Evolutionary conservation across 257 asterid genomes (phyloP).

Genomic region (Lantana camara): DNA sequence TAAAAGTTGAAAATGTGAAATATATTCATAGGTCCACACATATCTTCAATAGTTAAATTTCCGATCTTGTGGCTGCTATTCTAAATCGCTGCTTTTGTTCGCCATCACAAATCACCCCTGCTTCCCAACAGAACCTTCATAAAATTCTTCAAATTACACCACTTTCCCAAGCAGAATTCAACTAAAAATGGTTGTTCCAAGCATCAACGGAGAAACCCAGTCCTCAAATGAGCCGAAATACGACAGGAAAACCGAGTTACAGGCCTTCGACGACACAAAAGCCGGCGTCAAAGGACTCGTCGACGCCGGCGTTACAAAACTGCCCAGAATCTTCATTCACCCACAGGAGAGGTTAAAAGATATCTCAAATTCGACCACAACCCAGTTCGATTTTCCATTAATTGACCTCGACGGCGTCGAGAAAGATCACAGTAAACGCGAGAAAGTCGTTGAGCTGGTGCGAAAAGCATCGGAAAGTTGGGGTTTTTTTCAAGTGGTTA

Average conservation of each 20-base stretch:
- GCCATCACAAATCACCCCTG: too few species aligned
- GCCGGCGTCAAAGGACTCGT: conserved; percentile 42
- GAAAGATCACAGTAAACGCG: conserved; percentile 5
- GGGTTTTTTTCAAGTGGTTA: conserved; percentile 40
- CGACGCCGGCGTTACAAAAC: conserved; percentile 35
- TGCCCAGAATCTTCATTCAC: conserved; percentile 39
- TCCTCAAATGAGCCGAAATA: conserved; percentile 4
- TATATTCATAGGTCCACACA: too few species aligned
- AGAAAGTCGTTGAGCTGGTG: conserved; percentile 17
- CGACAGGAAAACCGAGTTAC: conserved; percentile 30
- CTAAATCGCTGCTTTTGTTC: too few species aligned
- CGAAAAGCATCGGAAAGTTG: conserved; percentile 31
- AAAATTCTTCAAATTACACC: too few species aligned
- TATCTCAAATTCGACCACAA: not conserved
- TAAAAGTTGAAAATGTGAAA: too few species aligned
- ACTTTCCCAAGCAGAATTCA: not conserved
- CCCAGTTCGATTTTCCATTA: conserved; percentile 30
- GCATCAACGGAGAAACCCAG: conserved; percentile 10
- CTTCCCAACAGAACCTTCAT: too few species aligned
- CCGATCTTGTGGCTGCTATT: too few species aligned
- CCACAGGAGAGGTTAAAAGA: conserved; percentile 14
- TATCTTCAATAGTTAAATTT: too few species aligned
- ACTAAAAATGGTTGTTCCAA: conserved; percentile 15
- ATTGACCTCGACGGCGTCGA: conserved; percentile 33
- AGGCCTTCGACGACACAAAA: conserved; percentile 43